These are phyloP conservation scores for Cladorrhinum sp. DNA, from an alignment of 2,329 filamentous ascomycete species.

Conservation along the genomic window DNA sequence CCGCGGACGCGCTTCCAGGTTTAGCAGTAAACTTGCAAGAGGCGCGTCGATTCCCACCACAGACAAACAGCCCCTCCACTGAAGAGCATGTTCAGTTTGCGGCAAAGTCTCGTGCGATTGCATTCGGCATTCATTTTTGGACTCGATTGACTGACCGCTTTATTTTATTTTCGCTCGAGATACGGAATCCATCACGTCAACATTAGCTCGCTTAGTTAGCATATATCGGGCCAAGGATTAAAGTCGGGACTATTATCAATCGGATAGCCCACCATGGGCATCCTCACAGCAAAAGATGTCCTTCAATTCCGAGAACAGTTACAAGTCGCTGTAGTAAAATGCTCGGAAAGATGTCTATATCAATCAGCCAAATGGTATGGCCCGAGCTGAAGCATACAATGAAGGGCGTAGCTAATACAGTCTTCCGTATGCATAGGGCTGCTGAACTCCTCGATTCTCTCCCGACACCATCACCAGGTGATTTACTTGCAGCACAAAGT, in stretches of 20 bases:
- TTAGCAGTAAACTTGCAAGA: background rate
- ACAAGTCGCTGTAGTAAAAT: slow-evolving; percentile 83
- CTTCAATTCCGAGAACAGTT: slow-evolving; percentile 69
- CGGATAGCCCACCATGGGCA: slow-evolving; percentile 42
- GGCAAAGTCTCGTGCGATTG: background rate
- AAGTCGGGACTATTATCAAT: background rate
- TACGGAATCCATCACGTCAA: background rate
- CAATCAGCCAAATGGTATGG: slow-evolving; percentile 91
- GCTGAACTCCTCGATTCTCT: slow-evolving; percentile 90
- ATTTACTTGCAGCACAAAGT: slow-evolving; percentile 44
- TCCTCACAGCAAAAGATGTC: slow-evolving; percentile 56
- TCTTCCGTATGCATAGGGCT: slow-evolving; percentile 58
- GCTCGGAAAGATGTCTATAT: slow-evolving; percentile 91
- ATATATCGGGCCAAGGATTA: slow-evolving; percentile 9
- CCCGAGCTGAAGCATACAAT: background rate
- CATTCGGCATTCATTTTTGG: background rate
- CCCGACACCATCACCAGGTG: slow-evolving; percentile 52
- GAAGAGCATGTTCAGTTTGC: background rate
- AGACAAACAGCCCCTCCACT: background rate
- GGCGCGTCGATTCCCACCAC: background rate
- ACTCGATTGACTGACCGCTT: slow-evolving; percentile 1
- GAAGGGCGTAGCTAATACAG: slow-evolving; percentile 14
- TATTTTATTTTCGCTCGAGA: background rate
- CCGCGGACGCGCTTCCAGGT: background rate
- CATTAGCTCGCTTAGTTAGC: background rate